Conservation (phyloP, 148 eudicot species). For the Camellia lanceoleosa region DNA sequence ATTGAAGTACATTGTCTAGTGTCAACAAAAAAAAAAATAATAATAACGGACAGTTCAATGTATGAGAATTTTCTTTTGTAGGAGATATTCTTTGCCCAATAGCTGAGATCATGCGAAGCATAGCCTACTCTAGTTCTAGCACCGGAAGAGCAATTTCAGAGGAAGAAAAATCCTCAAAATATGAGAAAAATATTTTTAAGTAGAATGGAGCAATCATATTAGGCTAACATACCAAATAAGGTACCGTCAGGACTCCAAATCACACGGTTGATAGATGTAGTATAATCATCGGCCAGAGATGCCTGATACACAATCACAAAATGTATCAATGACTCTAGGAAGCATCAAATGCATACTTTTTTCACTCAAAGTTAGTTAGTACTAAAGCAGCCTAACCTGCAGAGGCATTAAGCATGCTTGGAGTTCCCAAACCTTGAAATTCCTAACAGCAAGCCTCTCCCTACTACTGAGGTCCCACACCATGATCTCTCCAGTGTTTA, state of each 20-base stretch:
- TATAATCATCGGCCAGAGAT: conserved; percentile 52
- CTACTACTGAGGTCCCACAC: conserved; percentile 82
- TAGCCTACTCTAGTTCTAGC: too few species aligned
- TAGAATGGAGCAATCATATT: too few species aligned
- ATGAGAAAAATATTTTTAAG: too few species aligned
- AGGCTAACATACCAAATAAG: conserved; percentile 47
- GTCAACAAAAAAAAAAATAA: not conserved
- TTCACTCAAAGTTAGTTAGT: not conserved
- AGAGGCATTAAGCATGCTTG: conserved; percentile 53
- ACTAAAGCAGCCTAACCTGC: conserved; percentile 42
- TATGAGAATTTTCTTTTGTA: not conserved
- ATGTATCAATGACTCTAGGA: not conserved
- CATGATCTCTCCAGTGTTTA: conserved; percentile 71
- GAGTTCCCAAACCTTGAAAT: conserved; percentile 87
- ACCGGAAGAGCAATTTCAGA: too few species aligned
- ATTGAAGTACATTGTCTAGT: not conserved
- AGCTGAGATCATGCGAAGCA: too few species aligned
- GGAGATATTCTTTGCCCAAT: too few species aligned
- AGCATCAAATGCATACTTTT: not conserved
- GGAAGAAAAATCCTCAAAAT: too few species aligned
- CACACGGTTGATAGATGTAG: conserved; percentile 72
- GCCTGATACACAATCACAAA: conserved; percentile 35
- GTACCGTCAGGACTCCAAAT: conserved; percentile 83
- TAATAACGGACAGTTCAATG: not conserved
- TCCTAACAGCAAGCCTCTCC: conserved; percentile 63